phyloP scores from a whole-genome alignment of 2,329 filamentous ascomycete genomes.

The Sporothrix phasma region DNA sequence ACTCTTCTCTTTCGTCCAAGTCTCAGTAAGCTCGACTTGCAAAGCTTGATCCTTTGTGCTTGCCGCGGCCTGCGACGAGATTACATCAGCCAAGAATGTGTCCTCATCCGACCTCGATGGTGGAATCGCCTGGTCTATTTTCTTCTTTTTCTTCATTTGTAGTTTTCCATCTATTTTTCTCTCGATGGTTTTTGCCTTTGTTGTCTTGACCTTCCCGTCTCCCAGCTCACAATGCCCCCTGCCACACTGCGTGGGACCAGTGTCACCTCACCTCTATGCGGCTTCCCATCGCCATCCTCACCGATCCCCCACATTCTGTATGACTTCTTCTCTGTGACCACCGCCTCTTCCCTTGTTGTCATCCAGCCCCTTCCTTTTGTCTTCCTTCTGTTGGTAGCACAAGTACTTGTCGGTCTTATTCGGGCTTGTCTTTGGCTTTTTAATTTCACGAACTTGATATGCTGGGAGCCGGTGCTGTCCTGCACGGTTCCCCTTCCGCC shows the following conservation, averaged over 20 bases:
- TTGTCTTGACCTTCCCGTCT: neutral
- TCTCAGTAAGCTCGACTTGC: neutral
- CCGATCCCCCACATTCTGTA: neutral
- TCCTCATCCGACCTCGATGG: too few species aligned
- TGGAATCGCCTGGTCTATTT: too few species aligned
- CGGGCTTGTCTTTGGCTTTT: too few species aligned
- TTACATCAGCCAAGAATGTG: too few species aligned
- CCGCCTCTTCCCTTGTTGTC: neutral
- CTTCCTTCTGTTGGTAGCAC: neutral
- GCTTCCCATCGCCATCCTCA: neutral
- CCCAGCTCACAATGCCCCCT: neutral
- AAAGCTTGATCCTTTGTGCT: neutral
- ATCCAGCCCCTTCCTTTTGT: neutral
- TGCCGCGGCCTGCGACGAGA: too few species aligned
- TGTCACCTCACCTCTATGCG: neutral
- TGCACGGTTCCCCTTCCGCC: too few species aligned
- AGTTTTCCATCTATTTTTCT: neutral
- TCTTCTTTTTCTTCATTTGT: too few species aligned
- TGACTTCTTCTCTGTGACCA: neutral
- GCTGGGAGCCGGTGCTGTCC: too few species aligned
- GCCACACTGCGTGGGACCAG: neutral
- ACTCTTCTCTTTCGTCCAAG: neutral
- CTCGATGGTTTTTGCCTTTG: neutral
- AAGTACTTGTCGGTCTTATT: neutral
- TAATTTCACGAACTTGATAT: too few species aligned